phyloP scores from a whole-genome alignment of 441 rosid species.

The Eutrema salsugineum region DNA sequence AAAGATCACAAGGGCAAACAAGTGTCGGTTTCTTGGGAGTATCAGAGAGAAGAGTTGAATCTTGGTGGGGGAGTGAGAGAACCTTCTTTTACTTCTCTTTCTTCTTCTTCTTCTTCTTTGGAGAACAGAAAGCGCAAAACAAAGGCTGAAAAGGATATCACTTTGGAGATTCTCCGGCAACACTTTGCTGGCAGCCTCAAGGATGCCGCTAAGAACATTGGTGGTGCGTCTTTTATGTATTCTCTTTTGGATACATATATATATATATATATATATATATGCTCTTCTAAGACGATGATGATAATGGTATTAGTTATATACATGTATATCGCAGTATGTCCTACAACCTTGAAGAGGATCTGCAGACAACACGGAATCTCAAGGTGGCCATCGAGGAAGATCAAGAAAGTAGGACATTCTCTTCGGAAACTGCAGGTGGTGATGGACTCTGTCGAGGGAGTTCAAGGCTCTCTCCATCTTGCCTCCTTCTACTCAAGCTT shows the following conservation, averaged over 20 bases:
- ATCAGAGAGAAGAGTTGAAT: slow-evolving; percentile 44
- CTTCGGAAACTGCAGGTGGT: slow-evolving; percentile 73
- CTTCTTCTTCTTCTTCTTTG: slow-evolving; percentile 28
- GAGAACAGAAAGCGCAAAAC: slow-evolving; percentile 43
- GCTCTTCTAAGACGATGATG: background rate
- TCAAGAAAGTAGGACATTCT: slow-evolving; percentile 84
- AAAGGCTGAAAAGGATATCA: slow-evolving; percentile 68
- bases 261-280: background rate
- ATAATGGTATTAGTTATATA: background rate
- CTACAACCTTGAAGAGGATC: slow-evolving; percentile 81
- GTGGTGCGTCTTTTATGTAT: slow-evolving; percentile 43
- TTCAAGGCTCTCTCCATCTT: slow-evolving; percentile 62
- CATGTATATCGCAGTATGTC: slow-evolving; percentile 71
- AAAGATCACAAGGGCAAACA: slow-evolving; percentile 47
- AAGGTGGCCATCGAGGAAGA: slow-evolving; percentile 90
- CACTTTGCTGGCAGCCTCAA: slow-evolving; percentile 87
- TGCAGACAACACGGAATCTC: slow-evolving; percentile 88
- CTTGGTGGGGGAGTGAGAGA: slow-evolving; percentile 30
- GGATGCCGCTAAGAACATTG: slow-evolving; percentile 85
- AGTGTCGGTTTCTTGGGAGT: slow-evolving; percentile 47
- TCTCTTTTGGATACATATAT: background rate
- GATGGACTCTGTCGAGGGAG: slow-evolving; percentile 72
- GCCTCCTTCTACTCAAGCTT: slow-evolving; percentile 76
- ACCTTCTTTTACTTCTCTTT: slow-evolving; percentile 27
- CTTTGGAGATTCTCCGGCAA: slow-evolving; percentile 65